Evolutionary conservation across 495 filamentous ascomycete genomes (phyloP).

Genomic region (Tuber microsphaerosporum): DNA sequence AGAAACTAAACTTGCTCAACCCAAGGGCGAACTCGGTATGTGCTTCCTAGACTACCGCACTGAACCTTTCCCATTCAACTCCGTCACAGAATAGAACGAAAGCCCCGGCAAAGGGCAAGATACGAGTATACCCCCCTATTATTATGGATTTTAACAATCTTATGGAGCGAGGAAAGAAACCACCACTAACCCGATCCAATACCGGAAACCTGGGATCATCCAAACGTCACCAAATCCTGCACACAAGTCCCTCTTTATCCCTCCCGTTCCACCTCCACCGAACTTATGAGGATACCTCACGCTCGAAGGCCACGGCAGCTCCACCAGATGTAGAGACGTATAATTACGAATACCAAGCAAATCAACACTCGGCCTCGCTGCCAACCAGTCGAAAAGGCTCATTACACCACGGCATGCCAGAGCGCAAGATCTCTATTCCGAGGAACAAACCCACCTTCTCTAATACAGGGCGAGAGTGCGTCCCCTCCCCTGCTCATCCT

Average conservation of each 20-base stretch:
- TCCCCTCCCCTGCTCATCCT: conserved; percentile 47
- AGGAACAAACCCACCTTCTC: neutral
- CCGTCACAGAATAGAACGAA: neutral
- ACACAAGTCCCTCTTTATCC: conserved; percentile 18
- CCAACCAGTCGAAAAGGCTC: conserved; percentile 44
- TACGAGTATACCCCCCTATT: neutral
- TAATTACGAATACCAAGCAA: conserved; percentile 21
- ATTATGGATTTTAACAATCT: neutral
- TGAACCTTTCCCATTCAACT: neutral
- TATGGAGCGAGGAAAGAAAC: conserved; percentile 1
- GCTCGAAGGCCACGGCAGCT: conserved; percentile 13
- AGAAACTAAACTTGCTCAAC: neutral
- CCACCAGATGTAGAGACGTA: conserved; percentile 12
- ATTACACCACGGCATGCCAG: conserved; percentile 48
- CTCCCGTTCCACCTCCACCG: conserved; percentile 18
- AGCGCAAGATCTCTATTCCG: conserved; percentile 18
- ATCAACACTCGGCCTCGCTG: conserved; percentile 11
- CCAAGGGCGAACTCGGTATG: neutral
- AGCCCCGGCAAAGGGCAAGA: neutral
- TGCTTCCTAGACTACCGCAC: neutral
- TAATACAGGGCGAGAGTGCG: conserved; percentile 49
- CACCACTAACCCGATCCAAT: conserved; percentile 28
- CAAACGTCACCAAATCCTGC: conserved; percentile 22
- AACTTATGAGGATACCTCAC: conserved; percentile 23
- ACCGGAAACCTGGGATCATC: conserved; percentile 26